Percentiles rank a stretch among this genome's conserved stretches.
Evolutionary conservation across 768 basidiomycete genomes (phyloP).

Genomic region (Tricholoma furcatifolium): DNA sequence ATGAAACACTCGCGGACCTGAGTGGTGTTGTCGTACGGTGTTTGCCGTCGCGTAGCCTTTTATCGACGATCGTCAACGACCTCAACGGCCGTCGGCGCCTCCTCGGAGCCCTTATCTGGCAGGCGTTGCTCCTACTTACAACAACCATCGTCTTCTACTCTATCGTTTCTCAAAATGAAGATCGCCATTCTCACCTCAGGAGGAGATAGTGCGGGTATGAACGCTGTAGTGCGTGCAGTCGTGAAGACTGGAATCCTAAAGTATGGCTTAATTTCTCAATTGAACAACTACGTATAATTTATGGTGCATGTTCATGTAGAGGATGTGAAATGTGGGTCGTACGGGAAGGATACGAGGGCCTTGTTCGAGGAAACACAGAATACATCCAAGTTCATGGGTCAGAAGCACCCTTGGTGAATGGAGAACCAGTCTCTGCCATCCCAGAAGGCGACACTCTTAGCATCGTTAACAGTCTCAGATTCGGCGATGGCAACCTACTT

Average conservation of each 20-base stretch:
- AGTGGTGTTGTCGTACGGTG: too few relatives aligned
- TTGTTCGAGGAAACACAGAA: slow-evolving; percentile 85
- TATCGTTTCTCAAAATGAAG: slow-evolving; percentile 53
- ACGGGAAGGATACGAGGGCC: slow-evolving; percentile 97
- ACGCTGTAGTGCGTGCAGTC: slow-evolving; percentile 89
- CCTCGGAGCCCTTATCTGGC: too few relatives aligned
- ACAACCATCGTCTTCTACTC: too few relatives aligned
- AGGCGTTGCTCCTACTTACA: too few relatives aligned
- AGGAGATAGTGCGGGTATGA: slow-evolving; percentile 98
- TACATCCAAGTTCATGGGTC: slow-evolving; percentile 19
- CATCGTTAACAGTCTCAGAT: slow-evolving; percentile 73
- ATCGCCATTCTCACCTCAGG: slow-evolving; percentile 94
- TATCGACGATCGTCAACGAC: too few relatives aligned
- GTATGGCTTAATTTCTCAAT: slow-evolving; percentile 41
- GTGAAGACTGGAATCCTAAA: slow-evolving; percentile 91
- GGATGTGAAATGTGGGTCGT: slow-evolving; percentile 96
- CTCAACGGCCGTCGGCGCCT: too few relatives aligned
- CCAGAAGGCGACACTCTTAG: slow-evolving; percentile 14
- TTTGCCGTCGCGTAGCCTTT: too few relatives aligned
- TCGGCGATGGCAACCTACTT: slow-evolving; percentile 76
- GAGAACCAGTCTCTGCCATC: slow-evolving; percentile 7
- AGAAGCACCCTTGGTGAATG: slow-evolving; percentile 11
- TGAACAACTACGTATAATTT: not conserved
- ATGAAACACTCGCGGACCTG: too few relatives aligned
- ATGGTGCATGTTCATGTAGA: slow-evolving; percentile 38